A percentile compares a stretch with the other conserved stretches of the same genome.
Conservation (phyloP, 257 asterid genomes). For the Capsicum pubescens region DNA sequence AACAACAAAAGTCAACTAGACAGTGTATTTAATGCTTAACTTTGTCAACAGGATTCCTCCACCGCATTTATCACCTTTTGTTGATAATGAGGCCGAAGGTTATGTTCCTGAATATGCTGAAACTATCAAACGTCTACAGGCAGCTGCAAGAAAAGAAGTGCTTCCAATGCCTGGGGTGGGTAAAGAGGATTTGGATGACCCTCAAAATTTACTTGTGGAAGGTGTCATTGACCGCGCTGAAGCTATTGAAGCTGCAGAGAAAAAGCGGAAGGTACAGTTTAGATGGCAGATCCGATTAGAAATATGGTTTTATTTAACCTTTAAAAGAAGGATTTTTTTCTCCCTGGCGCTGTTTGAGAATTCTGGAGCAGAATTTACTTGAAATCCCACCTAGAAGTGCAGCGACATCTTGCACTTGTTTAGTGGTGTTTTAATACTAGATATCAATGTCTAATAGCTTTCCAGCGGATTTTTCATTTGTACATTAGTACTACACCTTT, state of each 20-base stretch:
- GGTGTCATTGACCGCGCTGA: conserved; percentile 77
- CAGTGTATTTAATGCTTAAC: background rate
- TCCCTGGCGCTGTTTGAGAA: too few species aligned
- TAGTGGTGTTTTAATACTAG: conserved; percentile 6
- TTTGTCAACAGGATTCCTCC: conserved; percentile 80
- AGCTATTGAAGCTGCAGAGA: conserved; percentile 83
- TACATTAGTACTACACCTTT: background rate
- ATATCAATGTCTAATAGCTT: background rate
- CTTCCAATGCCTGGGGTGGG: conserved; percentile 91
- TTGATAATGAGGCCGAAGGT: conserved; percentile 97
- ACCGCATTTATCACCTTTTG: conserved; percentile 97
- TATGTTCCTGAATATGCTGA: conserved; percentile 96
- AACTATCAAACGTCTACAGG: conserved; percentile 82
- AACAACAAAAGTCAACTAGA: background rate
- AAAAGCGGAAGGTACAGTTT: conserved; percentile 63
- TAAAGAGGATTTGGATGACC: conserved; percentile 81
- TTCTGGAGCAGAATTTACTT: background rate
- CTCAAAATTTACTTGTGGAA: conserved; percentile 61
- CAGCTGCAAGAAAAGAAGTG: conserved; percentile 85
- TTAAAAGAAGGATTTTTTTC: background rate
- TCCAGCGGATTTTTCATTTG: background rate
- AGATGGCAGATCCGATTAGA: background rate
- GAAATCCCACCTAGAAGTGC: conserved; percentile 5
- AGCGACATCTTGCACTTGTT: background rate
- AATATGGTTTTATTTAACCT: conserved; percentile 13